Conservation (phyloP, 2,329 filamentous ascomycete genomes). For the Plenodomus lindquistii region DNA sequence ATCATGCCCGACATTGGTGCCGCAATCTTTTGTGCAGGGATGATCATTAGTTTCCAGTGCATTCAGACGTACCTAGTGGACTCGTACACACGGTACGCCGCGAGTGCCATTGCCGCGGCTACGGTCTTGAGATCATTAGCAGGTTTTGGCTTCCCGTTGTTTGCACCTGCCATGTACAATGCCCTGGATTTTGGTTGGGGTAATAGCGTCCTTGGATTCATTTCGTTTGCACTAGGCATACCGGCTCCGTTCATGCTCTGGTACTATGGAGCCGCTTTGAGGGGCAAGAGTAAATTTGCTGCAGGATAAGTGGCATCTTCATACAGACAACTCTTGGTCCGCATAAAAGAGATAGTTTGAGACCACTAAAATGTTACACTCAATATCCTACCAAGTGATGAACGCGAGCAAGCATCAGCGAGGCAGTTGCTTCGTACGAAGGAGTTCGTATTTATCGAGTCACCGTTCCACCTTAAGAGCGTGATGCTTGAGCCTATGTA, state of each 20-base stretch:
- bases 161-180: slow-evolving; percentile 48
- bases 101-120: slow-evolving; percentile 50
- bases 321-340: not conserved
- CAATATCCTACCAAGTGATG: too few species aligned
- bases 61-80: slow-evolving; percentile 53
- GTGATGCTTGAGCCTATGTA: too few species aligned
- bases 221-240: slow-evolving; percentile 44
- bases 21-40: slow-evolving; percentile 53
- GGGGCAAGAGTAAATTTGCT: slow-evolving; percentile 54
- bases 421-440: not conserved
- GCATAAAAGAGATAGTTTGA: too few species aligned
- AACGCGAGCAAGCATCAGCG: not conserved
- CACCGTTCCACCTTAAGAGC: too few species aligned
- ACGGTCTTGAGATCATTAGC: slow-evolving; percentile 50
- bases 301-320: slow-evolving; percentile 35
- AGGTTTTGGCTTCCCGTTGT: slow-evolving; percentile 51
- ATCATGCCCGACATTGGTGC: slow-evolving; percentile 61
- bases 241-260: slow-evolving; percentile 57
- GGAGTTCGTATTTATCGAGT: too few species aligned
- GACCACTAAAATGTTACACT: too few species aligned
- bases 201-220: slow-evolving; percentile 44
- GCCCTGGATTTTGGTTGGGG: slow-evolving; percentile 49
- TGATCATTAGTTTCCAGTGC: slow-evolving; percentile 50
- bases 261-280: slow-evolving; percentile 53
- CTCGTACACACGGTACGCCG: slow-evolving; percentile 51